These are phyloP conservation scores for Solanum sejunctum DNA, from an alignment of 257 asterid species.

Conservation along the genomic window DNA sequence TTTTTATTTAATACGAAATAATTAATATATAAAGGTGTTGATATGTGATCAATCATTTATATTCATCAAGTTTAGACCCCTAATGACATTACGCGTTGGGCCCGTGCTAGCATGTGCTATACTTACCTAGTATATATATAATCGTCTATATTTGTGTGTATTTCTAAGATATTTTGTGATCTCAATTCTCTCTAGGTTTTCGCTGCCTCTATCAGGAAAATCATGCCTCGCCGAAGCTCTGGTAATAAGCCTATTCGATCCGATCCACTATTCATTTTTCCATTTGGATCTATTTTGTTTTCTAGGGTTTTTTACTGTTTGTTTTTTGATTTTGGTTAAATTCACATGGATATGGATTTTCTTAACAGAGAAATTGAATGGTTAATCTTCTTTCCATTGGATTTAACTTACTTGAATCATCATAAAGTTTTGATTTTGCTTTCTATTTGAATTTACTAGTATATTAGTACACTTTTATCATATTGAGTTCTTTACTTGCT, in stretches of 20 bases:
- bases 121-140: too few relatives aligned
- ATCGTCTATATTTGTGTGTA: neutral
- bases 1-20: too few relatives aligned
- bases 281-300: neutral
- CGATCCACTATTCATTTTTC: neutral
- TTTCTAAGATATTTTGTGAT: neutral
- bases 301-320: neutral
- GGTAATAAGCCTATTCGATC: neutral
- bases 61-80: too few relatives aligned
- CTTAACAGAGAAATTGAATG: neutral
- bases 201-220: neutral
- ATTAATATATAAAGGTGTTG: too few relatives aligned
- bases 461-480: too few relatives aligned
- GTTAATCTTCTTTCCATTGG: neutral
- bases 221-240: conserved; percentile 18
- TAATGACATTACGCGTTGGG: too few relatives aligned
- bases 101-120: too few relatives aligned
- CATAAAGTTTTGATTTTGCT: neutral
- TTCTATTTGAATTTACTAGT: neutral
- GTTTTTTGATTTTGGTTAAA: neutral
- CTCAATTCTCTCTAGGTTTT: neutral
- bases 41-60: too few relatives aligned
- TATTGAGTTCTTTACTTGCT: too few relatives aligned
- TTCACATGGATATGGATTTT: neutral
- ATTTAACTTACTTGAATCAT: neutral